Evolutionary conservation across 2,329 filamentous ascomycete species (phyloP).

Genomic region (Trichoderma polysporum): DNA sequence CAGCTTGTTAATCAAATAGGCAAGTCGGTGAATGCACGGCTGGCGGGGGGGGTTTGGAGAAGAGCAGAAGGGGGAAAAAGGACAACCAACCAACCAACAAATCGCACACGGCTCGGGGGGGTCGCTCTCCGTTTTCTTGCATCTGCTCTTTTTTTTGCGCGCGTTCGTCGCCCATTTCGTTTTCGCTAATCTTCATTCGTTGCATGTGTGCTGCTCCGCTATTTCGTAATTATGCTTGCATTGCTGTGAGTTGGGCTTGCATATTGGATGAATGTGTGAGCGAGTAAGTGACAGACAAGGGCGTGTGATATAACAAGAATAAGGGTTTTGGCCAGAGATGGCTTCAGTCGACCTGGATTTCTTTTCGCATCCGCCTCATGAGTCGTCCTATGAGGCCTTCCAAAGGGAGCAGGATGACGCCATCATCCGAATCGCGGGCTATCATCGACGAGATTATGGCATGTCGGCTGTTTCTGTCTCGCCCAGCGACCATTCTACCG

Average conservation of each 20-base stretch:
- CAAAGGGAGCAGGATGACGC: conserved; percentile 11
- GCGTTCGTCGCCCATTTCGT: neutral
- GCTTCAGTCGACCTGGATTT: neutral
- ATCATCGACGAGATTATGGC: conserved; percentile 11
- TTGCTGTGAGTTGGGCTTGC: neutral
- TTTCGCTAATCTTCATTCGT: neutral
- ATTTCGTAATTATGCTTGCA: conserved; percentile 1
- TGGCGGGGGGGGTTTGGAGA: too few relatives aligned
- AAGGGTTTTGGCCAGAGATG: neutral
- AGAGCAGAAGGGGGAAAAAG: too few relatives aligned
- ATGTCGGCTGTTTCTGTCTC: neutral
- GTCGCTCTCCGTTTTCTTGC: neutral
- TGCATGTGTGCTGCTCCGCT: conserved; percentile 11
- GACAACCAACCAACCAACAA: too few relatives aligned
- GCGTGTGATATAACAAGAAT: neutral
- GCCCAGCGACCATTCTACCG: neutral
- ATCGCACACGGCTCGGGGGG: neutral
- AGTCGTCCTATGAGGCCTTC: neutral
- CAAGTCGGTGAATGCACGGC: conserved; percentile 6
- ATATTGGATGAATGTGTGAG: neutral
- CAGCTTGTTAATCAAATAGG: neutral
- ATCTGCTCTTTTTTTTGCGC: neutral
- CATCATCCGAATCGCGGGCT: conserved; percentile 6
- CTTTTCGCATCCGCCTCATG: neutral
- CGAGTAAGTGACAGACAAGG: neutral